Conservation (phyloP, 768 basidiomycete species). For the Suillus bovinus region DNA sequence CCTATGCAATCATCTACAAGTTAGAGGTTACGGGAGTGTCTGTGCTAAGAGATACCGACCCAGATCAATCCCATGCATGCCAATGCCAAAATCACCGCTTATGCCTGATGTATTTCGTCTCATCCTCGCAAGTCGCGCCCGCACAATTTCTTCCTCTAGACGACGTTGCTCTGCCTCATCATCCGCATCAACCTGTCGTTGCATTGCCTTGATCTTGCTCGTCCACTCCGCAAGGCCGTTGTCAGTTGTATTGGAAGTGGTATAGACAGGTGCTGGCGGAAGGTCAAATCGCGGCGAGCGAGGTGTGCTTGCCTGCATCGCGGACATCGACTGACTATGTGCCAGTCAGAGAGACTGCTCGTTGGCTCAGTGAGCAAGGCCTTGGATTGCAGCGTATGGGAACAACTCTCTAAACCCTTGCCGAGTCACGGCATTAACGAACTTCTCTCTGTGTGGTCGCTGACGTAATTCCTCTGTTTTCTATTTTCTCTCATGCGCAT, state of each 20-base stretch:
- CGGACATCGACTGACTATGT: constrained; percentile 23
- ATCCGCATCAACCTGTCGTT: constrained; percentile 78
- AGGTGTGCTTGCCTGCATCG: constrained; percentile 25
- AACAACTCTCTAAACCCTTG: neutral
- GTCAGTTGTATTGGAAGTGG: constrained; percentile 41
- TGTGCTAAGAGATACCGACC: constrained; percentile 26
- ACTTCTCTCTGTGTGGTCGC: neutral
- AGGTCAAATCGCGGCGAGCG: constrained; percentile 37
- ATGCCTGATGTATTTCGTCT: constrained; percentile 37
- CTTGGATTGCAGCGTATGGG: constrained; percentile 3
- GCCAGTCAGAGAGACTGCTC: neutral
- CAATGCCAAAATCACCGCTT: constrained; percentile 40
- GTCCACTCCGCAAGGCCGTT: constrained; percentile 80
- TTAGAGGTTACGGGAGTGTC: neutral
- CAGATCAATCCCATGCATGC: constrained; percentile 35
- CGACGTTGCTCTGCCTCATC: constrained; percentile 76
- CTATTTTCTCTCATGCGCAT: no score
- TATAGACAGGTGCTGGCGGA: constrained; percentile 31
- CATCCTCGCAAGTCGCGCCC: constrained; percentile 46
- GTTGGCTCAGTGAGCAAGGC: neutral
- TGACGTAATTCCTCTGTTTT: constrained; percentile 4
- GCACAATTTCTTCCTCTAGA: constrained; percentile 56
- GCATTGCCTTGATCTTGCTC: constrained; percentile 75
- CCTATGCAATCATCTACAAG: constrained; percentile 17
- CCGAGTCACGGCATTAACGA: no score